phyloP scores from a whole-genome alignment of 148 eudicot species.

The Beta vulgaris region DNA sequence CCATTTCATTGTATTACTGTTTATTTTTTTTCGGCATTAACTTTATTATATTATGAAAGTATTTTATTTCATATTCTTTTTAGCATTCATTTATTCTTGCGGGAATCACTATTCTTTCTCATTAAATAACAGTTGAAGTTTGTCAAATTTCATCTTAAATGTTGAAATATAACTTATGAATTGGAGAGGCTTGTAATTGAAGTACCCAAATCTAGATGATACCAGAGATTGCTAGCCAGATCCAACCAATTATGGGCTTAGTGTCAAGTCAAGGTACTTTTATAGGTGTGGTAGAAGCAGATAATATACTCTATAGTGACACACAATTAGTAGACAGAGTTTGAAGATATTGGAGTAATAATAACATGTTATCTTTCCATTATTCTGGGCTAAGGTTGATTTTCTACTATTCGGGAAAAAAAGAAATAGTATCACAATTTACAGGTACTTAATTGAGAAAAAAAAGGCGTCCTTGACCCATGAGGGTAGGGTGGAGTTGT shows the following conservation, averaged over 20 bases:
- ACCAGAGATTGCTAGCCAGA: background rate
- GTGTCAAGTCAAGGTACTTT: background rate
- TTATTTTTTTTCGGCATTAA: no score
- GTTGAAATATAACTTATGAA: no score
- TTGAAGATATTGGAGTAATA: background rate
- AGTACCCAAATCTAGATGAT: background rate
- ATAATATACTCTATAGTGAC: background rate
- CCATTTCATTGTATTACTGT: background rate
- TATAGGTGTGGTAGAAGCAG: background rate
- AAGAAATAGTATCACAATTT: no score
- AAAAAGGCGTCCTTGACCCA: background rate
- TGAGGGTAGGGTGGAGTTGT: background rate
- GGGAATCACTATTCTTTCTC: background rate
- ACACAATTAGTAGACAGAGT: background rate
- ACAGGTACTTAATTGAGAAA: no score
- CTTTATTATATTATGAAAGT: background rate
- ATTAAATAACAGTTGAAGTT: background rate
- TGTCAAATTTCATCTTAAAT: no score
- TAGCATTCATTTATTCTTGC: no score
- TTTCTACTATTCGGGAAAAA: no score
- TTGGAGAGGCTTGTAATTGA: background rate
- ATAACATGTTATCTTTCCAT: background rate
- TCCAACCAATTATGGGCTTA: background rate
- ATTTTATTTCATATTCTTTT: no score
- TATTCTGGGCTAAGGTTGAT: no score